These are phyloP conservation scores for Botrytis fabae DNA, from an alignment of 2,329 filamentous ascomycete genomes.

Conservation along the genomic window DNA sequence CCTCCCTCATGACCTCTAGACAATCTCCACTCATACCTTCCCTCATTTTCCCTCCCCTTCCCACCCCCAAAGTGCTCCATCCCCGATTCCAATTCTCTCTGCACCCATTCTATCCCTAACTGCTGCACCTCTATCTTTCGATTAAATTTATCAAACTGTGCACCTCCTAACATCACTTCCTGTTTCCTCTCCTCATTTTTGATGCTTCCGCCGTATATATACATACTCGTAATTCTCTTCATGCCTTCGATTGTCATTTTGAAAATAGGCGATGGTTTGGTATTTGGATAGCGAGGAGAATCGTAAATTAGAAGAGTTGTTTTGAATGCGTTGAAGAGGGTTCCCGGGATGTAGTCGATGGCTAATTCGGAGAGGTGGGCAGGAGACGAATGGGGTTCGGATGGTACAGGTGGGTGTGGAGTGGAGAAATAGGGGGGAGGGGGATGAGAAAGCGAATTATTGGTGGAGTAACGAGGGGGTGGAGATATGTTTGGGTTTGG, in stretches of 20 bases:
- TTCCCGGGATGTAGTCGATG: background rate
- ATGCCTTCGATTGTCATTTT: background rate
- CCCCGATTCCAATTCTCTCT: background rate
- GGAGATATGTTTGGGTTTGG: background rate
- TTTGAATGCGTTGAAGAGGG: background rate
- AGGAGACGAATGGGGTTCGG: background rate
- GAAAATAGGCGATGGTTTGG: background rate
- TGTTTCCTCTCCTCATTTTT: background rate
- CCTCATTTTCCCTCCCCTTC: background rate
- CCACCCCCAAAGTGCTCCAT: background rate
- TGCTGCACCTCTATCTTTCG: background rate
- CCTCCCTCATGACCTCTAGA: background rate
- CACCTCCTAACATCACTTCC: background rate
- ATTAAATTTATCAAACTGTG: conserved; percentile 1
- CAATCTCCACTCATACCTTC: background rate
- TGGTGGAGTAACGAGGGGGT: background rate
- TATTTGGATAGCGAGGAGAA: background rate
- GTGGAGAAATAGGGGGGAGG: background rate
- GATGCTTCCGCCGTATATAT: background rate
- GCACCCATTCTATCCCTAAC: background rate
- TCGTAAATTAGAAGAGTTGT: background rate
- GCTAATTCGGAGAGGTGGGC: background rate
- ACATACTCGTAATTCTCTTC: background rate
- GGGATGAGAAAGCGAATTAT: background rate
- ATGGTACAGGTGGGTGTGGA: background rate